Conservation (phyloP, 148 eudicot species). For the Amaranthus cruentus region DNA sequence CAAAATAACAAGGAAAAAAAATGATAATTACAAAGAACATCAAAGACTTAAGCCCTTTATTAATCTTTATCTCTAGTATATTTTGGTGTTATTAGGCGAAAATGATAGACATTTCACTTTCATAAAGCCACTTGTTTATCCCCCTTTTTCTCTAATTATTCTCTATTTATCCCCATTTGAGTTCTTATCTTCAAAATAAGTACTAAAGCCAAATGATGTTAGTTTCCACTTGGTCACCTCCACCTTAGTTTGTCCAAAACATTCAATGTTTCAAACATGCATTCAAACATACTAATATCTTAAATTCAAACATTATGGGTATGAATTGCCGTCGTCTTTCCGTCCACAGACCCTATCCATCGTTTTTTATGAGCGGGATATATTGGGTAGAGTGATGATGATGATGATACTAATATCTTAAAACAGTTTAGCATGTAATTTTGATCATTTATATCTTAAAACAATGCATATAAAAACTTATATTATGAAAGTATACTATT, state of each 20-base stretch:
- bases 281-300: not conserved
- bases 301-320: not conserved
- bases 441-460: too few relatives aligned
- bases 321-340: not conserved
- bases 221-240: conserved; percentile 16
- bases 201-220: conserved; percentile 19
- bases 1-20: not conserved
- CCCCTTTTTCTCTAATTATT: conserved; percentile 7
- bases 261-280: not conserved
- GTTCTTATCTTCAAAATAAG: conserved; percentile 15
- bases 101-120: conserved; percentile 31
- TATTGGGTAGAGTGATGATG: not conserved
- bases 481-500: too few relatives aligned
- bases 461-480: too few relatives aligned
- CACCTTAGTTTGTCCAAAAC: conserved; percentile 11
- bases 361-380: too few relatives aligned
- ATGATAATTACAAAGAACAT: not conserved
- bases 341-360: not conserved
- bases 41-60: not conserved
- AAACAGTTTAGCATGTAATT: not conserved
- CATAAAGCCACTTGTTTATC: conserved; percentile 26
- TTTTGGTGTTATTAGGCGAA: conserved; percentile 33
- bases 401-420: not conserved
- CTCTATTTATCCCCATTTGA: conserved; percentile 1
- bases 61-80: not conserved